These are phyloP conservation scores for Citrus reticulata DNA, from an alignment of 345 rosid genomes.

Conservation along the genomic window DNA sequence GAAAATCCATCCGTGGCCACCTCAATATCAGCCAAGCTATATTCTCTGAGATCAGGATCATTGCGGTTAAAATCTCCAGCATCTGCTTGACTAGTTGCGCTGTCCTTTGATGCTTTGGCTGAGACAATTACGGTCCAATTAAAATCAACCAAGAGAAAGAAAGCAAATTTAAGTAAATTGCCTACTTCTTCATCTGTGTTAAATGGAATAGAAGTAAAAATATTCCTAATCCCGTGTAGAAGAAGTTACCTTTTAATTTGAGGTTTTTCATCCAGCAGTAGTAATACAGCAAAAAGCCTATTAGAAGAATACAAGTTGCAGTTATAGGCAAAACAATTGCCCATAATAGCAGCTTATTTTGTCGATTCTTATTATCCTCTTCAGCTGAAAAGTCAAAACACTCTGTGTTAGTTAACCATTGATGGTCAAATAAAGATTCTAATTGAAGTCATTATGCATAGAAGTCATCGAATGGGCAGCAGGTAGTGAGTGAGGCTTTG, in stretches of 20 bases:
- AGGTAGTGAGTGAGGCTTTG: too few species aligned
- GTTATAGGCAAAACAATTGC: conserved; percentile 10
- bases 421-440: not conserved
- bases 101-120: not conserved
- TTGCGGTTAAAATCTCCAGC: not conserved
- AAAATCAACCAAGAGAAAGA: not conserved
- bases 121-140: too few species aligned
- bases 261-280: conserved; percentile 6
- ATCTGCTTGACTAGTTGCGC: not conserved
- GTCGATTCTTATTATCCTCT: not conserved
- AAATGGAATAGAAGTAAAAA: too few species aligned
- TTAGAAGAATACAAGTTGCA: conserved; percentile 7
- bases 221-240: not conserved
- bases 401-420: too few species aligned
- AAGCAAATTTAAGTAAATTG: not conserved
- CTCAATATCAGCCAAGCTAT: not conserved
- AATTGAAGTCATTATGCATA: not conserved
- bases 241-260: conserved; percentile 20
- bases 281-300: not conserved
- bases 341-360: not conserved
- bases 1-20: conserved; percentile 1
- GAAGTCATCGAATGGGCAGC: too few species aligned
- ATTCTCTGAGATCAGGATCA: conserved; percentile 4
- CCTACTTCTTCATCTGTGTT: too few species aligned
- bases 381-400: not conserved